A percentile compares a stretch with the other conserved stretches of the same genome.
phyloP scores from a whole-genome alignment of 225 moss, liverwort and hornwort genomes.

The Pleurozium schreberi region DNA sequence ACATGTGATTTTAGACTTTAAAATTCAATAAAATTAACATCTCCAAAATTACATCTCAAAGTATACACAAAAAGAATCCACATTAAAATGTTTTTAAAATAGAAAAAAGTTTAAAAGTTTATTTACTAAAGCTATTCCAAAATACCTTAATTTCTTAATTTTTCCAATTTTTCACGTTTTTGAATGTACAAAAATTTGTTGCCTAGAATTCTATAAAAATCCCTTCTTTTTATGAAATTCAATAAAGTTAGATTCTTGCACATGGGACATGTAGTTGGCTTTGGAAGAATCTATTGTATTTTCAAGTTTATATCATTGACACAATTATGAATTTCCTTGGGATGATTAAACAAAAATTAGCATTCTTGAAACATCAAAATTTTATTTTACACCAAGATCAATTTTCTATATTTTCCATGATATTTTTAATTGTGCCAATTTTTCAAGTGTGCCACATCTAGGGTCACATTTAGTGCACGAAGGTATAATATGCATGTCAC shows the following conservation, averaged over 20 bases:
- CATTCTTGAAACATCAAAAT: background rate
- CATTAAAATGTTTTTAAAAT: no score
- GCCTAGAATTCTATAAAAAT: background rate
- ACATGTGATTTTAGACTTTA: background rate
- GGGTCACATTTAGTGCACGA: rapidly evolving
- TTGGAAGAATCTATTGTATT: background rate
- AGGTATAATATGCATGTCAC: no score
- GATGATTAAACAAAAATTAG: no score
- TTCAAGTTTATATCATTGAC: no score
- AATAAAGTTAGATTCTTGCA: no score
- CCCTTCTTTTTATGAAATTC: rapidly evolving
- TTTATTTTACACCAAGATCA: background rate
- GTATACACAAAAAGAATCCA: background rate
- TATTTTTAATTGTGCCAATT: background rate
- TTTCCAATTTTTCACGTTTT: background rate
- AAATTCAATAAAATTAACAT: no score
- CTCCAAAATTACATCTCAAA: background rate
- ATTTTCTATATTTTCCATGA: background rate
- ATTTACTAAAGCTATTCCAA: no score
- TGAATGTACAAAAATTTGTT: background rate
- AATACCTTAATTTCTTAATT: background rate
- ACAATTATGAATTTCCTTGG: no score
- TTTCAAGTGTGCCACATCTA: background rate
- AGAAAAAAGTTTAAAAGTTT: background rate
- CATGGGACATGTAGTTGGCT: rapidly evolving